phyloP scores from a whole-genome alignment of 2,329 filamentous ascomycete genomes.

The Coniochaeta sp. region DNA sequence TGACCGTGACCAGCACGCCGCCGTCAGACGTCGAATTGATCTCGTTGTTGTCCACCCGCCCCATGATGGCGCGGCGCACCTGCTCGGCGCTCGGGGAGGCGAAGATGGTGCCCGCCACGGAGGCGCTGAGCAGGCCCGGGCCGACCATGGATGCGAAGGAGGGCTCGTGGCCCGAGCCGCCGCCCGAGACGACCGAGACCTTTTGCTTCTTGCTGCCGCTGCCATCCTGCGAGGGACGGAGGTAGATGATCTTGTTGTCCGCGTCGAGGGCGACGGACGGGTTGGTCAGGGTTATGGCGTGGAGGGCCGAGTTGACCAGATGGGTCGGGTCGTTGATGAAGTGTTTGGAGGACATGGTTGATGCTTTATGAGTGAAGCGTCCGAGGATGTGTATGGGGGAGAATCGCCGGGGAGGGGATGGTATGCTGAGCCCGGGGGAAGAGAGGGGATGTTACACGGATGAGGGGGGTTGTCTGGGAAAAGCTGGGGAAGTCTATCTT shows the following conservation, averaged over 20 bases:
- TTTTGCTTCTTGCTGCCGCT: constrained; percentile 46
- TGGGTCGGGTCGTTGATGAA: constrained; percentile 80
- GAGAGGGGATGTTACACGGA: not conserved
- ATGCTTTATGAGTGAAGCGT: not conserved
- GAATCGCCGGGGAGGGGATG: not conserved
- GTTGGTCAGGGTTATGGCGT: constrained; percentile 74
- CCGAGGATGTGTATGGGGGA: not conserved
- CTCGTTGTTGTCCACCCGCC: constrained; percentile 53
- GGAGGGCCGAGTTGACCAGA: constrained; percentile 70
- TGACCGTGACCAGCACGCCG: constrained; percentile 83
- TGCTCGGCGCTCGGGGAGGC: constrained; percentile 72
- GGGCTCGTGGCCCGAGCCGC: constrained; percentile 85
- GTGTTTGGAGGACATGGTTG: constrained; percentile 60
- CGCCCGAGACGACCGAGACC: constrained; percentile 80
- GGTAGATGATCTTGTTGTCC: constrained; percentile 79
- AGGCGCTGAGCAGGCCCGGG: constrained; percentile 68
- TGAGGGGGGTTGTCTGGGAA: not conserved
- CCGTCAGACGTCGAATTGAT: constrained; percentile 24
- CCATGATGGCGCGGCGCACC: constrained; percentile 67
- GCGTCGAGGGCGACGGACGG: constrained; percentile 73
- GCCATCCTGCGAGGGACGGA: constrained; percentile 43
- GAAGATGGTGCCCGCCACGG: constrained; percentile 80
- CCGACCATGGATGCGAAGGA: constrained; percentile 84
- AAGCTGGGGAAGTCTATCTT: not conserved
- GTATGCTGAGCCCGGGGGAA: not conserved